phyloP scores from a whole-genome alignment of 1,284 basidiomycete species.

The Cryptococcus sp. region DNA sequence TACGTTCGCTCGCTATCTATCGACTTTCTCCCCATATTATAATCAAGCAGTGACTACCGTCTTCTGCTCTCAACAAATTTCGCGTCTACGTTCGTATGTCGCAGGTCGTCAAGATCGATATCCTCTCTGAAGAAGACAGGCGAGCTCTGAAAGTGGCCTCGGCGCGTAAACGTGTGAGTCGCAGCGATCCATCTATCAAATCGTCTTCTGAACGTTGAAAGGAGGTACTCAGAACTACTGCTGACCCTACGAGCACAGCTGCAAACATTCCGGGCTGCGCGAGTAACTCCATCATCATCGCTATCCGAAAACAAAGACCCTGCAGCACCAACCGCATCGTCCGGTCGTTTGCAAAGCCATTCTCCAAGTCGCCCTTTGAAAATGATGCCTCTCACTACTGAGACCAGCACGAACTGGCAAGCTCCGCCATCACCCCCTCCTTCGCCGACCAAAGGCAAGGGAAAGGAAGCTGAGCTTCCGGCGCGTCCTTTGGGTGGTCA shows the following conservation, averaged over 20 bases:
- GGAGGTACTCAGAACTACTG: no score
- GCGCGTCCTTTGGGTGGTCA: constrained; percentile 5
- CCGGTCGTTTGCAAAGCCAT: constrained; percentile 19
- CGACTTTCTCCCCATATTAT: no score
- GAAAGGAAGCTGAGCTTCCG: constrained; percentile 8
- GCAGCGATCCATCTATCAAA: background rate
- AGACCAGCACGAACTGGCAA: constrained; percentile 20
- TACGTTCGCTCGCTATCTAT: no score
- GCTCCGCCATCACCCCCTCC: constrained; percentile 11
- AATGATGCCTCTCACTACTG: constrained; percentile 23
- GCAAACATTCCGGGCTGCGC: constrained; percentile 42
- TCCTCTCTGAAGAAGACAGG: constrained; percentile 16
- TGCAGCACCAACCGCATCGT: constrained; percentile 18
- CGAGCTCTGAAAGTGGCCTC: constrained; percentile 39
- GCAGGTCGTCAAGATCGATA: background rate
- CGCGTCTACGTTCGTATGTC: constrained; percentile 4
- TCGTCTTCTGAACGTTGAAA: no score
- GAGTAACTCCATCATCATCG: constrained; percentile 22
- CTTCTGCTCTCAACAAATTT: no score
- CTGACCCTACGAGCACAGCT: constrained; percentile 24
- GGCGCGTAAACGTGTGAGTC: constrained; percentile 44
- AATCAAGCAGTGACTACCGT: no score
- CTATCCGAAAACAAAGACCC: constrained; percentile 6
- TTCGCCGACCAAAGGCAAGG: constrained; percentile 15
- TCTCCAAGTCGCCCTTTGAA: constrained; percentile 8